phyloP scores from a whole-genome alignment of 73 alveolate genomes.

The Paramecium tetraurelia region DNA sequence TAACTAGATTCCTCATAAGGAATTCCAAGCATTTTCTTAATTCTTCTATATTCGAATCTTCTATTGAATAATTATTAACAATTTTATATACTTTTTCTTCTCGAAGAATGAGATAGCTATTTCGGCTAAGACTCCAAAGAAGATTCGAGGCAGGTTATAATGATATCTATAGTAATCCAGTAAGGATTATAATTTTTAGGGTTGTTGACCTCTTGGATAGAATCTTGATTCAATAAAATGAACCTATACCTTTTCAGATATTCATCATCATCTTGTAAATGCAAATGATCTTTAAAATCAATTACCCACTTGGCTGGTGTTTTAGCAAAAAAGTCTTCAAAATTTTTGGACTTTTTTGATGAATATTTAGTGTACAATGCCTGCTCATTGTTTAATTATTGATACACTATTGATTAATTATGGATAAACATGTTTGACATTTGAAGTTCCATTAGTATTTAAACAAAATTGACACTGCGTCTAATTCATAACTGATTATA shows the following conservation, averaged over 20 bases:
- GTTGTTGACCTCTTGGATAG: background rate
- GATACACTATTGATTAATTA: conserved; percentile 16
- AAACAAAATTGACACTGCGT: background rate
- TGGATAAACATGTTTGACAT: background rate
- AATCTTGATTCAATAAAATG: background rate
- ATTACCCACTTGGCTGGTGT: conserved; percentile 40
- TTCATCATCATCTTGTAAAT: conserved; percentile 57
- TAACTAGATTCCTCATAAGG: background rate
- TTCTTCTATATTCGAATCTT: background rate
- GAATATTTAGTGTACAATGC: conserved; percentile 51
- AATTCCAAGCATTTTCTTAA: background rate
- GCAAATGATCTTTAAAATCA: conserved; percentile 33
- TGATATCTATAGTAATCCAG: conserved; percentile 55
- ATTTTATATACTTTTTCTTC: background rate
- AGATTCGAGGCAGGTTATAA: conserved; percentile 52
- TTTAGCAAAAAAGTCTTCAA: conserved; percentile 1
- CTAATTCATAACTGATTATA: conserved; percentile 8
- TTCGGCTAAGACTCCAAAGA: conserved; percentile 34
- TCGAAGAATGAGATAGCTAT: conserved; percentile 21
- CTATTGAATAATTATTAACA: background rate
- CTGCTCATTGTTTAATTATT: background rate
- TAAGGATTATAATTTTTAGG: background rate
- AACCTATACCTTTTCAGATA: conserved; percentile 28
- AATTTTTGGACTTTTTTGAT: background rate
- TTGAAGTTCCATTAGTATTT: background rate